Conservation (phyloP, 805 yeast species). For the Metschnikowia gruessii region DNA sequence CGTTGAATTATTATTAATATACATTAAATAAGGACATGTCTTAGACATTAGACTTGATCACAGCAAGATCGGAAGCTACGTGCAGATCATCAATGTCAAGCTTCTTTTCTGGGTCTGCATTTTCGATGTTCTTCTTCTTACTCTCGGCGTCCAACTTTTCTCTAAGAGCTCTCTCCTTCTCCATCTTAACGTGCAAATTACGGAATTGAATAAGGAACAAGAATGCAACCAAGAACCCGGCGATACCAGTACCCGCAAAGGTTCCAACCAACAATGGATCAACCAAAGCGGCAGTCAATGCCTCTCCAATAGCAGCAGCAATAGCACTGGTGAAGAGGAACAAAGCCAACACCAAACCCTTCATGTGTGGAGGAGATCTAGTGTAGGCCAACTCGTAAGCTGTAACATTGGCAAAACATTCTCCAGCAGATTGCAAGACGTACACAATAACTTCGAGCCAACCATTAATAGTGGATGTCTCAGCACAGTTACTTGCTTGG, state of each 20-base stretch:
- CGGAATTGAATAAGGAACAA: slow-evolving; percentile 35
- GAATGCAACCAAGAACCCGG: slow-evolving; percentile 34
- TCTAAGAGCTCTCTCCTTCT: slow-evolving; percentile 26
- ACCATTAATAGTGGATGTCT: slow-evolving; percentile 30
- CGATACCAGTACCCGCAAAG: slow-evolving; percentile 39
- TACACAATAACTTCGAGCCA: slow-evolving; percentile 32
- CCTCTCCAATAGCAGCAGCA: slow-evolving; percentile 47
- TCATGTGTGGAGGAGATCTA: slow-evolving; percentile 48
- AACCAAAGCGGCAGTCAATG: slow-evolving; percentile 36
- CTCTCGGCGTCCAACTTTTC: slow-evolving; percentile 3
- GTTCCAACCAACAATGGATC: slow-evolving; percentile 46
- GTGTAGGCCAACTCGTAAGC: slow-evolving; percentile 56
- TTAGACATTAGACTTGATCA: slow-evolving; percentile 5
- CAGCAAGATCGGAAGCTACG: slow-evolving; percentile 3
- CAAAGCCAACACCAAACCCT: slow-evolving; percentile 49
- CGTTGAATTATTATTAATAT: background rate
- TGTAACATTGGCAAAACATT: slow-evolving; percentile 50
- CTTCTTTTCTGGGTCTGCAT: background rate
- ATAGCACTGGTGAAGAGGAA: slow-evolving; percentile 44
- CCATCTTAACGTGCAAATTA: slow-evolving; percentile 42
- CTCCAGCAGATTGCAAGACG: slow-evolving; percentile 49
- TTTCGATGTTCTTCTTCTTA: background rate
- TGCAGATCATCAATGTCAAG: background rate
- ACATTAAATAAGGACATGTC: background rate
- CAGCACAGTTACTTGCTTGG: slow-evolving; percentile 39